A percentile compares a stretch with the other conserved stretches of the same genome.
phyloP scores from a whole-genome alignment of 805 yeast species.

The Blastobotrys parvus region DNA sequence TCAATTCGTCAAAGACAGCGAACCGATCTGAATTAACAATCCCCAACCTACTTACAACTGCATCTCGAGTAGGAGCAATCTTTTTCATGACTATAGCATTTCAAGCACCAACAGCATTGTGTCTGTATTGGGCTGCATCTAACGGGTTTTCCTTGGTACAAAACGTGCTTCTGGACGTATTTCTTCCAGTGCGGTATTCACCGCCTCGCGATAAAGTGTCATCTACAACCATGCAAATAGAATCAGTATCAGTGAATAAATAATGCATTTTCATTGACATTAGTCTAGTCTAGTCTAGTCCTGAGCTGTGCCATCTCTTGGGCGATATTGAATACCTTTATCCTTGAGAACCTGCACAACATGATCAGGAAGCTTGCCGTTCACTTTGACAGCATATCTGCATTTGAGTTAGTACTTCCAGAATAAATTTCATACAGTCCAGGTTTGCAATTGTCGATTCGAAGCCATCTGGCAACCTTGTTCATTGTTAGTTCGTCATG shows the following conservation, averaged over 20 bases:
- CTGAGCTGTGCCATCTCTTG: conserved; percentile 73
- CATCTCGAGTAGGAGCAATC: conserved; percentile 67
- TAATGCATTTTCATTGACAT: neutral
- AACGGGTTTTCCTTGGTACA: conserved; percentile 70
- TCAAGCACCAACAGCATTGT: conserved; percentile 77
- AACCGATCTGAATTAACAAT: conserved; percentile 15
- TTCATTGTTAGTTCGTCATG: no score
- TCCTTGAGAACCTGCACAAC: conserved; percentile 62
- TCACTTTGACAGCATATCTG: conserved; percentile 78
- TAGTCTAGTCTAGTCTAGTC: conserved; percentile 22
- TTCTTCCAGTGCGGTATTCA: conserved; percentile 45
- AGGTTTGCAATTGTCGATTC: conserved; percentile 79
- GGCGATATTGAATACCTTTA: conserved; percentile 78
- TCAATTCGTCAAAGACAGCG: conserved; percentile 19
- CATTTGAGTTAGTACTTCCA: neutral
- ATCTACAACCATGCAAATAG: neutral
- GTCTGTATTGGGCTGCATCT: conserved; percentile 86
- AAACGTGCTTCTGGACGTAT: conserved; percentile 58
- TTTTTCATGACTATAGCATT: conserved; percentile 76
- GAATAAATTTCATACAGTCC: conserved; percentile 45
- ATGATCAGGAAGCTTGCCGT: conserved; percentile 86
- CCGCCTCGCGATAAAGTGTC: conserved; percentile 6
- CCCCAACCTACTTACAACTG: conserved; percentile 41
- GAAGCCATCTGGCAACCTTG: conserved; percentile 88
- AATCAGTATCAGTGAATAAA: neutral